Evolutionary conservation across 768 basidiomycete species (phyloP).

Genomic region (Suillus subalutaceus): DNA sequence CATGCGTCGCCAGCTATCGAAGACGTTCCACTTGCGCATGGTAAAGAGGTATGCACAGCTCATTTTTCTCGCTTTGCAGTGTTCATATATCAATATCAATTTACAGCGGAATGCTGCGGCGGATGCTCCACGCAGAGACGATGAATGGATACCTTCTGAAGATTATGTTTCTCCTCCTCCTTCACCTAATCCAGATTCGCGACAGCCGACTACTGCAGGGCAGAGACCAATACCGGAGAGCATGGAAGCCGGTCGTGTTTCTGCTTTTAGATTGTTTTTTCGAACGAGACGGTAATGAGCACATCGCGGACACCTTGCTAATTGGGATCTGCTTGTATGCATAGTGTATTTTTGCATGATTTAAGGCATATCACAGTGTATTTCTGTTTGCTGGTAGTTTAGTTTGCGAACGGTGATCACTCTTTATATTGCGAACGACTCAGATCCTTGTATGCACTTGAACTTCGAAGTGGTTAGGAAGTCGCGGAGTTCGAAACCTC

Average conservation of each 20-base stretch:
- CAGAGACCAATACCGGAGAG: background rate
- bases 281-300: background rate
- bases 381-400: background rate
- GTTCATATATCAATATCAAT: background rate
- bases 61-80: background rate
- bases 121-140: background rate
- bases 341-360: background rate
- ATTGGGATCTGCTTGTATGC: background rate
- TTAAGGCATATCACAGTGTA: no score
- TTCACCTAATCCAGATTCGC: background rate
- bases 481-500: no score
- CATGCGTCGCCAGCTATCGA: background rate
- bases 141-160: background rate
- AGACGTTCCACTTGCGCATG: background rate
- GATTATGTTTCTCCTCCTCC: background rate
- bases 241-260: background rate
- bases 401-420: background rate
- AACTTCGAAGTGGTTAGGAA: no score
- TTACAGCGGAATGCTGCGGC: background rate
- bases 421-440: background rate
- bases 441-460: background rate
- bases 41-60: background rate
- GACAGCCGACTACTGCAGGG: background rate
- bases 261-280: background rate
- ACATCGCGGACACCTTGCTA: background rate